phyloP scores from a whole-genome alignment of 2,329 filamentous ascomycete genomes.

The Acephala macrosclerotiorum region DNA sequence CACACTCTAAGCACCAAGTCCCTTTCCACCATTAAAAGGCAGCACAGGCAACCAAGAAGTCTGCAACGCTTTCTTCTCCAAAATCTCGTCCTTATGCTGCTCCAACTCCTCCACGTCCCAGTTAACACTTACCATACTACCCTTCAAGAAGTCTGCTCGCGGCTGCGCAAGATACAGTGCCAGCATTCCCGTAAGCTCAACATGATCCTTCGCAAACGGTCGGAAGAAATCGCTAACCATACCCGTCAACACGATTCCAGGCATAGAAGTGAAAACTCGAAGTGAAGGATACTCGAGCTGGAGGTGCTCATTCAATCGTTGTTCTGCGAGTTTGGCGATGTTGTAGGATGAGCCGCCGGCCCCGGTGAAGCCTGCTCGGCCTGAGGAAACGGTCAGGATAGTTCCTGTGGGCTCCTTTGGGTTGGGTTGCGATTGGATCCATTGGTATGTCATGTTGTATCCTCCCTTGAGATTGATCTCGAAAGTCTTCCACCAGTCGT shows the following conservation, averaged over 20 bases:
- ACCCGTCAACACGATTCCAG: slow-evolving; percentile 54
- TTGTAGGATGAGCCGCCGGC: slow-evolving; percentile 54
- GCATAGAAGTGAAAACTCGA: slow-evolving; percentile 55
- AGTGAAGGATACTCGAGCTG: slow-evolving; percentile 51
- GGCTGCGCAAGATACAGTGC: slow-evolving; percentile 42
- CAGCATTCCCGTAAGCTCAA: slow-evolving; percentile 43
- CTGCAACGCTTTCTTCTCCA: slow-evolving; percentile 37
- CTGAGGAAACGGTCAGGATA: slow-evolving; percentile 51
- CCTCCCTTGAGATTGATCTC: slow-evolving; percentile 60
- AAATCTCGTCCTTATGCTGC: slow-evolving; percentile 39
- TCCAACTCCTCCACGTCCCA: slow-evolving; percentile 48
- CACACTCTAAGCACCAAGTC: slow-evolving; percentile 20
- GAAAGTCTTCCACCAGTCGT: slow-evolving; percentile 52
- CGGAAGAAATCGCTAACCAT: slow-evolving; percentile 43
- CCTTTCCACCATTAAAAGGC: slow-evolving; percentile 28
- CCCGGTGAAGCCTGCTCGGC: slow-evolving; percentile 46
- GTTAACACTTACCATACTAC: slow-evolving; percentile 45
- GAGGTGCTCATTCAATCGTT: slow-evolving; percentile 52
- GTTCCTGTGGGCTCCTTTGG: slow-evolving; percentile 40
- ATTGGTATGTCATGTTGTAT: slow-evolving; percentile 53
- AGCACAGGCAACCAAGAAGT: slow-evolving; percentile 32
- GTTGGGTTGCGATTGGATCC: slow-evolving; percentile 50
- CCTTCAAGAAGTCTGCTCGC: slow-evolving; percentile 46
- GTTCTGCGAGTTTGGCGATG: slow-evolving; percentile 52
- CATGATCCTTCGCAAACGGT: slow-evolving; percentile 46